phyloP scores from a whole-genome alignment of 345 rosid species.

The Pistacia integerrima region DNA sequence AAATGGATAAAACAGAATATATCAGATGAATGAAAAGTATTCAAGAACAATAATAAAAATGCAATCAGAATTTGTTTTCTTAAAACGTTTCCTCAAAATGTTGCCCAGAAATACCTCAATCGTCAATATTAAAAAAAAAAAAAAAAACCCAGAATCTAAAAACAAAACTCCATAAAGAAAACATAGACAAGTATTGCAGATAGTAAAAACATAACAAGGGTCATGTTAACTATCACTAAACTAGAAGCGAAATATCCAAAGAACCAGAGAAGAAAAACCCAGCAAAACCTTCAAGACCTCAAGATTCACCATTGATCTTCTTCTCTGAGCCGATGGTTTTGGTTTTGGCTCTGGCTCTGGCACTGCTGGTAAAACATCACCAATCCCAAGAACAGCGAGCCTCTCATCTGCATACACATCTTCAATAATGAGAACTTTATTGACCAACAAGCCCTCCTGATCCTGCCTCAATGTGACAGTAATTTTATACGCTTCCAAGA shows the following conservation, averaged over 20 bases:
- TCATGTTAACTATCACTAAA: neutral
- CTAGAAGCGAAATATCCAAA: neutral
- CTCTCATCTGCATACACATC: neutral
- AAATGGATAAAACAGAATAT: too few relatives aligned
- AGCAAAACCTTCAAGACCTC: slow-evolving; percentile 1
- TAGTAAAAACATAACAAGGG: neutral
- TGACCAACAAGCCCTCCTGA: neutral
- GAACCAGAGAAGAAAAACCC: slow-evolving; percentile 9
- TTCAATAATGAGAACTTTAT: neutral
- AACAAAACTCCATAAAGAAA: too few relatives aligned
- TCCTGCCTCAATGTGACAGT: neutral
- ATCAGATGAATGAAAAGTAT: too few relatives aligned
- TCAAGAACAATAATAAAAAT: too few relatives aligned
- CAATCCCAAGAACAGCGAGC: neutral
- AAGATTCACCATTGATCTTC: neutral
- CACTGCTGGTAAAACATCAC: neutral
- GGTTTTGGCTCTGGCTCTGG: neutral
- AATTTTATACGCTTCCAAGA: slow-evolving; percentile 20
- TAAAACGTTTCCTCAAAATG: too few relatives aligned
- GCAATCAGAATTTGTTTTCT: too few relatives aligned
- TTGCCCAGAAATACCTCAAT: too few relatives aligned
- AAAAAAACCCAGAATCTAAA: too few relatives aligned
- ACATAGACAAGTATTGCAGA: neutral
- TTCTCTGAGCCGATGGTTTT: neutral
- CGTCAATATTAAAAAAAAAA: too few relatives aligned